Conservation (phyloP, 768 basidiomycete species). For the Austroboletus eburneus region DNA sequence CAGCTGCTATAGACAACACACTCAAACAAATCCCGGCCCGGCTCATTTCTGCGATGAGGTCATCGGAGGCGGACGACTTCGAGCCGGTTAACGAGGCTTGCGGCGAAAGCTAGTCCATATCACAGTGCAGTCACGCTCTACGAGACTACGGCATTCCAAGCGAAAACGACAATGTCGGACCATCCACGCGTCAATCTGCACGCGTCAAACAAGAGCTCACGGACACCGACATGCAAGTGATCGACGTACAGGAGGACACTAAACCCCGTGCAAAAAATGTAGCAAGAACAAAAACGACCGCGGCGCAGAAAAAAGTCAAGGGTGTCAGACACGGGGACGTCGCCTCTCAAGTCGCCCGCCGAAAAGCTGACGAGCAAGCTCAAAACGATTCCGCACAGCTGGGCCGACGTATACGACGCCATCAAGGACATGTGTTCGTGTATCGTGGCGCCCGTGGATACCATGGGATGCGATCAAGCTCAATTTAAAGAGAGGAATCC, state of each 20-base stretch:
- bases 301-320: neutral
- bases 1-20: slow-evolving; percentile 33
- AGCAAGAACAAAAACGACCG: neutral
- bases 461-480: slow-evolving; percentile 81
- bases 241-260: neutral
- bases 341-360: slow-evolving; percentile 2
- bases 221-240: no score
- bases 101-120: slow-evolving; percentile 42
- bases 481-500: slow-evolving; percentile 61
- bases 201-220: slow-evolving; percentile 28
- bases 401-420: slow-evolving; percentile 65
- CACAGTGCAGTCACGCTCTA: slow-evolving; percentile 41
- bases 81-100: slow-evolving; percentile 30
- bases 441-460: slow-evolving; percentile 84
- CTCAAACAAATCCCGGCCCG: no score
- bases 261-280: neutral
- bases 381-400: slow-evolving; percentile 50
- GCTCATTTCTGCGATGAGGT: slow-evolving; percentile 23
- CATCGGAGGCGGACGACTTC: slow-evolving; percentile 28
- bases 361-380: slow-evolving; percentile 45
- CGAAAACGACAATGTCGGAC: slow-evolving; percentile 6
- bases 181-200: slow-evolving; percentile 11
- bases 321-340: neutral
- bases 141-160: slow-evolving; percentile 5
- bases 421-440: slow-evolving; percentile 75